Evolutionary conservation across 495 filamentous ascomycete species (phyloP).

Genomic region (Polyplosphaeria fusca): DNA sequence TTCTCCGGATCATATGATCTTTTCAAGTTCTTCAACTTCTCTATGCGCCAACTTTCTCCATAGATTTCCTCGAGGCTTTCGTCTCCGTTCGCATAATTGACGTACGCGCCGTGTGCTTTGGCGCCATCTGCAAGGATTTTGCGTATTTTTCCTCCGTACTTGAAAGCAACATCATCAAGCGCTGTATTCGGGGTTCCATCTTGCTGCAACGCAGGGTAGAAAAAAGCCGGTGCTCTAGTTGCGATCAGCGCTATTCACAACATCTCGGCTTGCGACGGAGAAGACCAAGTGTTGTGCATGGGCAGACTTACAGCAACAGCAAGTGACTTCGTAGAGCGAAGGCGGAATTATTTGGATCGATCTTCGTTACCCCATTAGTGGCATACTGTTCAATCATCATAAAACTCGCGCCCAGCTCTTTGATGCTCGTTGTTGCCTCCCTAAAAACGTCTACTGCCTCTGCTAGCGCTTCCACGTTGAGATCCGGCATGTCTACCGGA

Average conservation of each 20-base stretch:
- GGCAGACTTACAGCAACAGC: conserved; percentile 1
- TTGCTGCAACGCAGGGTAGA: background rate
- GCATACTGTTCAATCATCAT: conserved; percentile 59
- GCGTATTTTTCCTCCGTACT: conserved; percentile 43
- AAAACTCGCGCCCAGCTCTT: conserved; percentile 36
- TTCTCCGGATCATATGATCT: conserved; percentile 54
- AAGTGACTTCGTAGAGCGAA: conserved; percentile 19
- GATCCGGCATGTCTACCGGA: conserved; percentile 48
- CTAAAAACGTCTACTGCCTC: conserved; percentile 46
- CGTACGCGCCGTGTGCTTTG: conserved; percentile 50
- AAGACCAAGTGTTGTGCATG: background rate
- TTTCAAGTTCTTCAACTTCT: conserved; percentile 49
- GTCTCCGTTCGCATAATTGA: conserved; percentile 60
- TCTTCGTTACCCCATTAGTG: conserved; percentile 41
- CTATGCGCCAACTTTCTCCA: conserved; percentile 52
- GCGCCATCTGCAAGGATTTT: conserved; percentile 44
- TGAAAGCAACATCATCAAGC: background rate
- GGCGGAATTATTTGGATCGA: background rate
- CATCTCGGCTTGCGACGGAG: too few relatives aligned
- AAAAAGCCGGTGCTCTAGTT: background rate
- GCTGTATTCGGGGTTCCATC: background rate
- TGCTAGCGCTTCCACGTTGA: conserved; percentile 47
- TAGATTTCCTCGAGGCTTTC: conserved; percentile 50
- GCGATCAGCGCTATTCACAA: too few relatives aligned
- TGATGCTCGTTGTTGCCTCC: conserved; percentile 7